Evolutionary conservation across 257 asterid species (phyloP), one percentile per base, ranked within the genome.

Genomic region (Eustoma russellianum): DNA sequence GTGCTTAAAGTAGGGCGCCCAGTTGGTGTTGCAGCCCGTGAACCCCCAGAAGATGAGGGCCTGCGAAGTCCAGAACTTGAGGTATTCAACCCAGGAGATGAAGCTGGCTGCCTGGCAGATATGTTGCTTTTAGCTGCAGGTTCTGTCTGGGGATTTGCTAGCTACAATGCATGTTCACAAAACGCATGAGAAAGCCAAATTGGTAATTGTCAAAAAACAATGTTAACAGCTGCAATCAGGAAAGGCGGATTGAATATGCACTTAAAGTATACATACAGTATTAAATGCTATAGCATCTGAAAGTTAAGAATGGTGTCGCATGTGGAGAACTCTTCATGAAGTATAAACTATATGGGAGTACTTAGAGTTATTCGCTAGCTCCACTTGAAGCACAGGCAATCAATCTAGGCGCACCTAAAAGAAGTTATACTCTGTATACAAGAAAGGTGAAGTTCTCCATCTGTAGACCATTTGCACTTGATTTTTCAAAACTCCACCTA

Each of bases 41-140:
- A 83, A 13, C 94, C 95, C 16, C 96, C 85, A 17, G 99, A 79
- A 55, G 99, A 92, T 46, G 97, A 78, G 59, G 97, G 97, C 47
- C 95, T 61, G 56, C 93, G 88, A 56, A 81, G 75, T 57, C 89
- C 86, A 48, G 78, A 79, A 48, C 70, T 77, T 57, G 95, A 81
- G 45, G 88, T 64, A 63, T 79, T 92, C 66, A 85, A 52, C 49
- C 88, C 93, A 48, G 77, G 73, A 44, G 91, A 77, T 40, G 82
- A 70, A 46, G 79, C 57, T 63, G 74, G 60, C 52, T 70, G 86
- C 66, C 96, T 77, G 13, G 83, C 79, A 46, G 85, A 69, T 60
- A 77, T 57, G 70, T 69, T 85, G 84, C 80, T 79, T 72, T 93
- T 81, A 13, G 69, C 69, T 62, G 77, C 48, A 66, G 83, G 78